Conservation (phyloP, 768 basidiomycete species). For the Boletus sensibilis region DNA sequence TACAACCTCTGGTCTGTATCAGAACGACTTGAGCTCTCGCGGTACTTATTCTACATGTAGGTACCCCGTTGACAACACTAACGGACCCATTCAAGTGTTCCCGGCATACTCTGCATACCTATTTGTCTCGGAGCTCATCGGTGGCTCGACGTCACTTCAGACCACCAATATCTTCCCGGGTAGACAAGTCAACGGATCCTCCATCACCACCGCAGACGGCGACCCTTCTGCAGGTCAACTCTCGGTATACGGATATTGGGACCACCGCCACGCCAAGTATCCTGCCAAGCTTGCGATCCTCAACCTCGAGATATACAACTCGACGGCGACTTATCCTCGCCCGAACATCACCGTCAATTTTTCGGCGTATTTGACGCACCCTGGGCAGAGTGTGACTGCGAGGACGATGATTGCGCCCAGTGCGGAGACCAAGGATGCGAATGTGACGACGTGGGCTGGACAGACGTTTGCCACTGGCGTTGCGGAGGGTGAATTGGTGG, state of each 20-base stretch:
- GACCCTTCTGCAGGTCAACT: slow-evolving; percentile 48
- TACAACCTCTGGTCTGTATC: slow-evolving; percentile 46
- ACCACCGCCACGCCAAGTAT: slow-evolving; percentile 28
- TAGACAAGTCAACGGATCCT: slow-evolving; percentile 50
- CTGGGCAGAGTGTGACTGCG: slow-evolving; percentile 34
- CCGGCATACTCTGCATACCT: slow-evolving; percentile 54
- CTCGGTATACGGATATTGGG: slow-evolving; percentile 54
- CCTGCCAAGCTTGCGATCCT: slow-evolving; percentile 48
- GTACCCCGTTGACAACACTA: slow-evolving; percentile 48
- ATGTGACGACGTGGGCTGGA: slow-evolving; percentile 50
- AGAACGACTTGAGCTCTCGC: not conserved
- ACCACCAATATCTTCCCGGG: slow-evolving; percentile 53
- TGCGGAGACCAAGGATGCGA: slow-evolving; percentile 44
- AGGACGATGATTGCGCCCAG: slow-evolving; percentile 47
- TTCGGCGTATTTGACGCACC: slow-evolving; percentile 37
- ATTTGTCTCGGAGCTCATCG: slow-evolving; percentile 49
- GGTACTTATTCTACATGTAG: slow-evolving; percentile 24
- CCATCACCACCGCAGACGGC: slow-evolving; percentile 49
- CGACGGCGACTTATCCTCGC: slow-evolving; percentile 41
- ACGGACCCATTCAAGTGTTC: slow-evolving; percentile 51
- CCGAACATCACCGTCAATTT: slow-evolving; percentile 48
- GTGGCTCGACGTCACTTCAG: slow-evolving; percentile 41
- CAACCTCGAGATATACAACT: slow-evolving; percentile 52
- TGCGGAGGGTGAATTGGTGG: slow-evolving; percentile 37
- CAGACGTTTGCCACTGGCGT: slow-evolving; percentile 44